Conservation (phyloP, 1,139 yeast species). For the Protomyces lactucae-debilis region DNA sequence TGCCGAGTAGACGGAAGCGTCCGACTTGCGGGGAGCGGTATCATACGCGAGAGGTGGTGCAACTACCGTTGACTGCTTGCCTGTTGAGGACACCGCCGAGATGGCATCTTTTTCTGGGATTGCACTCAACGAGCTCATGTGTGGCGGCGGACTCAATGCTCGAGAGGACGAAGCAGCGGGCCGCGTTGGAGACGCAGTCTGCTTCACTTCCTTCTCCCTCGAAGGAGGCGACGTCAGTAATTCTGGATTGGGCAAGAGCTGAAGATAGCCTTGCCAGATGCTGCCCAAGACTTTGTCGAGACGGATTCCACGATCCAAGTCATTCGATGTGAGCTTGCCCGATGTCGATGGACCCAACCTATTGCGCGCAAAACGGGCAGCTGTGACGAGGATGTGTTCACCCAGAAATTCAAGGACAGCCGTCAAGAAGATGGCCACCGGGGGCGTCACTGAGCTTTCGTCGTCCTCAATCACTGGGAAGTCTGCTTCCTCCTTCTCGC, state of each 20-base stretch:
- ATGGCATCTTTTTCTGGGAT: not conserved
- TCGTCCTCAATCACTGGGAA: slow-evolving; percentile 5
- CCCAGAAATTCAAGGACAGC: slow-evolving; percentile 29
- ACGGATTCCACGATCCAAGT: slow-evolving; percentile 14
- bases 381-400: slow-evolving; percentile 28
- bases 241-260: slow-evolving; percentile 7
- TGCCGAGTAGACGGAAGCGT: not conserved
- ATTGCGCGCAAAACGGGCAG: slow-evolving; percentile 29
- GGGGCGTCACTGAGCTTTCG: slow-evolving; percentile 26
- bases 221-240: not conserved
- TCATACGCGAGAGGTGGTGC: not conserved
- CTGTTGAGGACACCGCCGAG: not conserved
- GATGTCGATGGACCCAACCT: slow-evolving; percentile 3
- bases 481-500: slow-evolving; percentile 30
- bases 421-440: slow-evolving; percentile 30
- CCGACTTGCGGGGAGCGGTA: not conserved
- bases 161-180: not conserved
- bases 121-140: not conserved
- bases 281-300: slow-evolving; percentile 19
- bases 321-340: slow-evolving; percentile 6
- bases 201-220: not conserved
- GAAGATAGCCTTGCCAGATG: slow-evolving; percentile 22
- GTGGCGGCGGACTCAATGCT: not conserved
- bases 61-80: not conserved
- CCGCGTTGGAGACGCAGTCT: not conserved